These are phyloP conservation scores for Tulasnella sp. DNA, from an alignment of 768 basidiomycete species.

Conservation along the genomic window DNA sequence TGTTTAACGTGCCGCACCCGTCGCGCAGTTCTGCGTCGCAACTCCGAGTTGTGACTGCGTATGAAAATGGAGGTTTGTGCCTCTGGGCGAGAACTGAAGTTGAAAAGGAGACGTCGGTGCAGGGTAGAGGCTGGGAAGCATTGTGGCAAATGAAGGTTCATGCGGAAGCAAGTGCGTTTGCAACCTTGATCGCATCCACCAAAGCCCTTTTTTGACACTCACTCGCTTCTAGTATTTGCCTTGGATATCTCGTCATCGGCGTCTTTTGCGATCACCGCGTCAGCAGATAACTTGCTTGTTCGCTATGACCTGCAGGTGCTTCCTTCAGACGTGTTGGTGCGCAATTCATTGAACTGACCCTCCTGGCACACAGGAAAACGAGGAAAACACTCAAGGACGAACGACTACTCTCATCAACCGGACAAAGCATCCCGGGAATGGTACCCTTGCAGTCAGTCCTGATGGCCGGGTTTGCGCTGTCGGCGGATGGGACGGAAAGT, in stretches of 20 bases:
- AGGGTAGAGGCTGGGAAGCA: conserved; percentile 65
- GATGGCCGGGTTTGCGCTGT: conserved; percentile 77
- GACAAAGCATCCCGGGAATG: conserved; percentile 76
- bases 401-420: conserved; percentile 32
- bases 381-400: not conserved
- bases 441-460: conserved; percentile 61
- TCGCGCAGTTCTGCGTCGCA: not conserved
- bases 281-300: conserved; percentile 59
- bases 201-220: not conserved
- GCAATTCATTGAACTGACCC: not conserved
- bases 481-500: conserved; percentile 95
- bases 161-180: conserved; percentile 55
- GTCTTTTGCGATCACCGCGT: conserved; percentile 64
- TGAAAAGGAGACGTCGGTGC: conserved; percentile 46
- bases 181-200: not conserved
- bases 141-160: conserved; percentile 63
- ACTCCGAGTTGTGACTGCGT: conserved; percentile 62
- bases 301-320: conserved; percentile 28
- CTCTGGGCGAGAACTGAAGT: conserved; percentile 39
- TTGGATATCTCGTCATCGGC: conserved; percentile 60
- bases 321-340: not conserved
- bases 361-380: not conserved
- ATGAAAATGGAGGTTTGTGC: conserved; percentile 83
- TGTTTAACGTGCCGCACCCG: conserved; percentile 37
- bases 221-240: conserved; percentile 59